Base-by-base conservation (phyloP, 768 basidiomycete species). In the Cystofilobasidium bisporidii region DNA sequence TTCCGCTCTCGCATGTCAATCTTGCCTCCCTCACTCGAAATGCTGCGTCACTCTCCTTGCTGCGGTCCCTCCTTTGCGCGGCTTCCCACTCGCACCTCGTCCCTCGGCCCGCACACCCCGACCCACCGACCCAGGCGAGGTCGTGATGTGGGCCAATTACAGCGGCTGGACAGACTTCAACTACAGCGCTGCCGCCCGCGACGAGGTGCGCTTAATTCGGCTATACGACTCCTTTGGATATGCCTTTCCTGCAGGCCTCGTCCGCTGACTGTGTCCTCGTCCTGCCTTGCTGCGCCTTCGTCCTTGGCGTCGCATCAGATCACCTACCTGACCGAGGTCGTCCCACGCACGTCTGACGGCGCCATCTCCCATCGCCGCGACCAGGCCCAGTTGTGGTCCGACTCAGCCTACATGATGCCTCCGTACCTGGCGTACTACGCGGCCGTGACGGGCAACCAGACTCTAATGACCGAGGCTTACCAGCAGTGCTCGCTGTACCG, bases 361-460 rank as follows among this genome's bases (percentile, higher is more conserved):
- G 91, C 91, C 0, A 84, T 93, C 30, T 89, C 87, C 12, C 91
- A 93, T 74, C 82, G 88, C 0, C 69, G 80, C 45, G 79, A 81
- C 18, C 77, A 87, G 76, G 79, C 89, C 5, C 87, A 90, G 74
- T 80, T 89, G 15, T 90, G 88, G 63, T 43, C 30, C 3, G 60
- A 50, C 33, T 47, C 36, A 62, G 81, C 87, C 17, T 90, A 86
- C 75, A 90, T 90, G 89, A 86, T 86, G 0, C 89, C 89, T 3
- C 66, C 60, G 0, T 61, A 41, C 47, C 22, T 64, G 28, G 88
- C 90, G 0, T 91, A 89, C 76, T 90, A 89, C 74, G 91, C 87
- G 45, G 72, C 69, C 24, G 70, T 80, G 38, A 83, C 83, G 0
- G 71, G 75, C 28, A 87, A 91, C 74, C 73, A 79, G 36, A 81